Percentiles rank a stretch among this genome's conserved stretches.
Evolutionary conservation across 208 protist genomes (phyloP).

Genomic region (Leishmania martiniquensis): DNA sequence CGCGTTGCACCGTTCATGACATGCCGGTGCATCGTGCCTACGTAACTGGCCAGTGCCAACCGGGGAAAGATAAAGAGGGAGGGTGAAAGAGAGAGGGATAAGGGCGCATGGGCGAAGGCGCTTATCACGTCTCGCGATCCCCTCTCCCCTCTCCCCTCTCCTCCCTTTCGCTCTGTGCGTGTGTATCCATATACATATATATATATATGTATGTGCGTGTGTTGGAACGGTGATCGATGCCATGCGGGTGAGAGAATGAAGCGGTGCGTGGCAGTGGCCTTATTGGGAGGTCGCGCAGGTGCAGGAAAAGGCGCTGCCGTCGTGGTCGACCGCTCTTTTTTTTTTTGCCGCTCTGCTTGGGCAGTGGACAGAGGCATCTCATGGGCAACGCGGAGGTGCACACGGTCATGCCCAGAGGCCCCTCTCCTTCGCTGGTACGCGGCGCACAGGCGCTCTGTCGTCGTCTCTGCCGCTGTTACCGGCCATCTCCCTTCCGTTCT

Average conservation of each 20-base stretch:
- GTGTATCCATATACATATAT: too few relatives aligned
- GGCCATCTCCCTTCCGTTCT: neutral
- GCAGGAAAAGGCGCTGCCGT: too few relatives aligned
- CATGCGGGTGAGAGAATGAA: too few relatives aligned
- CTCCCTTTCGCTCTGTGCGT: neutral
- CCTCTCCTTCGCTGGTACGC: neutral
- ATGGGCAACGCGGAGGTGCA: neutral
- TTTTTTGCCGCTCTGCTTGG: too few relatives aligned
- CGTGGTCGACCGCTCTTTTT: neutral
- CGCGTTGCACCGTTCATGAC: neutral
- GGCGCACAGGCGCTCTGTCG: neutral
- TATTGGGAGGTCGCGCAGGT: too few relatives aligned
- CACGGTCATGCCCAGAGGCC: neutral
- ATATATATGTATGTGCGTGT: too few relatives aligned
- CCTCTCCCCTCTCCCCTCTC: too few relatives aligned
- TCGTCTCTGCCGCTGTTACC: neutral
- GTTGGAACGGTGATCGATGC: too few relatives aligned
- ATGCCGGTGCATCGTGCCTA: neutral
- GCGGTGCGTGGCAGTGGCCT: too few relatives aligned
- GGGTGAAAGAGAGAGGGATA: too few relatives aligned
- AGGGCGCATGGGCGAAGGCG: too few relatives aligned
- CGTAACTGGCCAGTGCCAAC: neutral
- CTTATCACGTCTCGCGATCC: too few relatives aligned
- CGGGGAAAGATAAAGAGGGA: neutral
- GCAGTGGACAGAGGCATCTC: neutral